A percentile compares a stretch with the other conserved stretches of the same genome.
Conservation (phyloP, 805 yeast species). For the Candida nanaspora region DNA sequence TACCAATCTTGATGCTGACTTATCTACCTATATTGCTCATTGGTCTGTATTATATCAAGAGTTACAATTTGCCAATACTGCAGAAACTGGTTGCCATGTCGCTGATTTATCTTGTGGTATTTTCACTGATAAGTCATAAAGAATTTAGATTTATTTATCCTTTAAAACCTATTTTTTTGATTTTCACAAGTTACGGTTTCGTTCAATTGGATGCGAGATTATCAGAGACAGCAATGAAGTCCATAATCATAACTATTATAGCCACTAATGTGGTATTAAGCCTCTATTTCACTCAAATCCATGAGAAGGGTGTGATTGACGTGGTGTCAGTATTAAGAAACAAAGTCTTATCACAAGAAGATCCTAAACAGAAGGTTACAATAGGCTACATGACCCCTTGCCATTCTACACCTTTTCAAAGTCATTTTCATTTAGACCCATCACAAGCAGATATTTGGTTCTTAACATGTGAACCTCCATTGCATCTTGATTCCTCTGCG, state of each 20-base stretch:
- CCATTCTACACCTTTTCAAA: conserved; percentile 95
- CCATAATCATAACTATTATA: conserved; percentile 4
- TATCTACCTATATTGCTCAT: conserved; percentile 54
- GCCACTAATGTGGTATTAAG: conserved; percentile 9
- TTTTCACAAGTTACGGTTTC: conserved; percentile 39
- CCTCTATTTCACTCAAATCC: conserved; percentile 46
- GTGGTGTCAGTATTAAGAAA: conserved; percentile 48
- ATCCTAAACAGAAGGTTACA: conserved; percentile 27
- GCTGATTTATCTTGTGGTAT: conserved; percentile 40
- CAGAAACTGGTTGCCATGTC: conserved; percentile 18
- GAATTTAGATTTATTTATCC: conserved; percentile 90
- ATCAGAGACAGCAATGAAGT: conserved; percentile 4
- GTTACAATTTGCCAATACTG: background rate
- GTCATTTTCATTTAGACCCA: conserved; percentile 58
- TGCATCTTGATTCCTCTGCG: conserved; percentile 26
- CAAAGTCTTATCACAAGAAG: conserved; percentile 5
- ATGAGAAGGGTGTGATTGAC: conserved; percentile 82
- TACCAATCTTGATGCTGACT: conserved; percentile 69
- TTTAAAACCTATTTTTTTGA: conserved; percentile 63
- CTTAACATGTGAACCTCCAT: conserved; percentile 89
- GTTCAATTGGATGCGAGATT: conserved; percentile 3
- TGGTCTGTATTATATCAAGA: conserved; percentile 25
- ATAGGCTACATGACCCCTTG: conserved; percentile 91
- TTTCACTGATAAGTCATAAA: conserved; percentile 72
- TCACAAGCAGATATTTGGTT: conserved; percentile 54